A percentile compares a stretch with the other conserved stretches of the same genome.
Conservation (phyloP, 1,284 basidiomycete species). For the Singerocomus inundabilis region DNA sequence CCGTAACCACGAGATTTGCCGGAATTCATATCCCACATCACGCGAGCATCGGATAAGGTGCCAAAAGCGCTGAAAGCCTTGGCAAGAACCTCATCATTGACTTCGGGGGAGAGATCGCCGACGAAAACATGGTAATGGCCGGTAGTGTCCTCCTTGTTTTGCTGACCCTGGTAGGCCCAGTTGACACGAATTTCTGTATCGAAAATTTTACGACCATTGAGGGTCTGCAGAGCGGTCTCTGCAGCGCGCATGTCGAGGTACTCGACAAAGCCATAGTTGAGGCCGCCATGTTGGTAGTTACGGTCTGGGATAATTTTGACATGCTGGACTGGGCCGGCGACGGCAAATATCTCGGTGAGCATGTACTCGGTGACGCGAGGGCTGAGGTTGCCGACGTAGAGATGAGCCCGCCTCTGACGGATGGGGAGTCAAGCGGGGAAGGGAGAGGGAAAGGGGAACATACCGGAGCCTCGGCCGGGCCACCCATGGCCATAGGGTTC, state of each 20-base stretch:
- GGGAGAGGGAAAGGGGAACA: conserved; percentile 35
- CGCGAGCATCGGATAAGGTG: conserved; percentile 92
- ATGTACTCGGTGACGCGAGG: conserved; percentile 92
- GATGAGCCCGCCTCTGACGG: conserved; percentile 79
- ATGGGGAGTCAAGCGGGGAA: conserved; percentile 25
- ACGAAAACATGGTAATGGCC: conserved; percentile 98
- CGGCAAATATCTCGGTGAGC: conserved; percentile 95
- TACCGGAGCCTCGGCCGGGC: conserved; percentile 73
- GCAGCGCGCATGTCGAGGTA: conserved; percentile 97
- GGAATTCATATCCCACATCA: conserved; percentile 99
- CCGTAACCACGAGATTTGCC: conserved; percentile 96
- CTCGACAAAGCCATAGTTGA: conserved; percentile 98
- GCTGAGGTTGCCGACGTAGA: conserved; percentile 96
- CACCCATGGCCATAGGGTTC: conserved; percentile 71
- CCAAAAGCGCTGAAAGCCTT: conserved; percentile 97
- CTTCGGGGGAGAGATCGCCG: conserved; percentile 95
- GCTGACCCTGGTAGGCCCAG: conserved; percentile 96
- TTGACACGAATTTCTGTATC: conserved; percentile 97
- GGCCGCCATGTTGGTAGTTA: conserved; percentile 95
- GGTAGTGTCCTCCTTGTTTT: conserved; percentile 95
- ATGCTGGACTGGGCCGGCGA: conserved; percentile 91
- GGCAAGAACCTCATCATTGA: conserved; percentile 94
- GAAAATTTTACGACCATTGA: conserved; percentile 97
- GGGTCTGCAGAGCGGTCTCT: conserved; percentile 93
- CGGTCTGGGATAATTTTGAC: conserved; percentile 99